phyloP scores from a whole-genome alignment of 2,329 filamentous ascomycete species.

The Fusarium sarcochroum region DNA sequence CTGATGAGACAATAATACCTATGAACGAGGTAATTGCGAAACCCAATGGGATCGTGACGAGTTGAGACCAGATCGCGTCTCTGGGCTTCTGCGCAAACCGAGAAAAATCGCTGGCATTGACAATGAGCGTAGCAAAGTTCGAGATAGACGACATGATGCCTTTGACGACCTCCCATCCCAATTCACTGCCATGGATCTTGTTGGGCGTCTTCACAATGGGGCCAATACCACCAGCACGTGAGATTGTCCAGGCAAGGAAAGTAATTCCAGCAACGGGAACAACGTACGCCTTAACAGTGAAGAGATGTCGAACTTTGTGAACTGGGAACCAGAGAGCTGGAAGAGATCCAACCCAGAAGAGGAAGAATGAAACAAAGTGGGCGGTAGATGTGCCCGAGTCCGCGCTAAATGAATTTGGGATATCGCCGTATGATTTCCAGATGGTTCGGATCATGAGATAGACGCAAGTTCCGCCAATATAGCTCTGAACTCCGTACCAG shows the following conservation, averaged over 20 bases:
- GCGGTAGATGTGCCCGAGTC: slow-evolving; percentile 80
- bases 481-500: slow-evolving; percentile 89
- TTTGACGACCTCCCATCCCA: slow-evolving; percentile 86
- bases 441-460: slow-evolving; percentile 91
- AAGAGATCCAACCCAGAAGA: slow-evolving; percentile 86
- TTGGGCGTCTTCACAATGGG: slow-evolving; percentile 82
- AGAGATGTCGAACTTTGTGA: slow-evolving; percentile 88
- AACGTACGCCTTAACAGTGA: slow-evolving; percentile 89
- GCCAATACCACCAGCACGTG: slow-evolving; percentile 84
- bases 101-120: slow-evolving; percentile 86
- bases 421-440: slow-evolving; percentile 77
- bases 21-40: slow-evolving; percentile 89
- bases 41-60: slow-evolving; percentile 78
- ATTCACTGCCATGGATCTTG: slow-evolving; percentile 72
- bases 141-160: slow-evolving; percentile 91
- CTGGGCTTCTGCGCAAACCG: slow-evolving; percentile 83
- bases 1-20: slow-evolving; percentile 82
- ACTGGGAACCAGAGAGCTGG: slow-evolving; percentile 92
- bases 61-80: slow-evolving; percentile 85
- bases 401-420: slow-evolving; percentile 76
- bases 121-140: slow-evolving; percentile 91
- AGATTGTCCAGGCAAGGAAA: slow-evolving; percentile 89
- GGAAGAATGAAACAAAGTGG: slow-evolving; percentile 84
- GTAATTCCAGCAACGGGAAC: slow-evolving; percentile 87
- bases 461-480: slow-evolving; percentile 88